Conservation (phyloP, 805 yeast genomes). For the Tetrapisispora arboricola region DNA sequence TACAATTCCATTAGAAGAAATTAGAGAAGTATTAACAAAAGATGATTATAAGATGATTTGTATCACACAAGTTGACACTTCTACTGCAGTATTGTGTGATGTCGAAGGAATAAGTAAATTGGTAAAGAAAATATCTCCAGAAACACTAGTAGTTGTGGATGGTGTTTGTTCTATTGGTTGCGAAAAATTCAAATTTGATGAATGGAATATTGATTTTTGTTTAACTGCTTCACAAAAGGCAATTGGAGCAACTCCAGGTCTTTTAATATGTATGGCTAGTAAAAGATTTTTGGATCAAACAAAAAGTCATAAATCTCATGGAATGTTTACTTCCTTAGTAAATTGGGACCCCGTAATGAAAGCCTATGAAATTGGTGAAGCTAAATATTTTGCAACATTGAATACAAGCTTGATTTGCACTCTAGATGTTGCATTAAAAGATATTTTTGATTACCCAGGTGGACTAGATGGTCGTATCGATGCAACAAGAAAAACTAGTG, state of each 20-base stretch:
- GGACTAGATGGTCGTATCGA: conserved; percentile 52
- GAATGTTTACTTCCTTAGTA: conserved; percentile 48
- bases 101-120: conserved; percentile 50
- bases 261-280: conserved; percentile 67
- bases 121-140: conserved; percentile 62
- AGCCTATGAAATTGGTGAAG: conserved; percentile 68
- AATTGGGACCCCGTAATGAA: conserved; percentile 85
- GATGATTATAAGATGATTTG: conserved; percentile 60
- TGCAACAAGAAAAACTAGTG: conserved; percentile 52
- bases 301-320: conserved; percentile 27
- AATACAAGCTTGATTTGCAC: conserved; percentile 82
- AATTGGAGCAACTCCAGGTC: conserved; percentile 88
- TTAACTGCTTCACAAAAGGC: conserved; percentile 95
- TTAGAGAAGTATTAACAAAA: conserved; percentile 45
- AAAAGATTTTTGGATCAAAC: conserved; percentile 63
- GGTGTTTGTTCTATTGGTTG: conserved; percentile 93
- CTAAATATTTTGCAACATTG: conserved; percentile 93
- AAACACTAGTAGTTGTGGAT: conserved; percentile 76
- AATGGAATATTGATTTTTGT: conserved; percentile 83
- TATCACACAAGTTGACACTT: conserved; percentile 92
- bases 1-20: conserved; percentile 43
- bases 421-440: conserved; percentile 62
- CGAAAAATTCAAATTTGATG: conserved; percentile 74
- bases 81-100: conserved; percentile 83
- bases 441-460: conserved; percentile 37